Conservation (phyloP, 306 rosid genomes). For the Astragalus membranaceus region DNA sequence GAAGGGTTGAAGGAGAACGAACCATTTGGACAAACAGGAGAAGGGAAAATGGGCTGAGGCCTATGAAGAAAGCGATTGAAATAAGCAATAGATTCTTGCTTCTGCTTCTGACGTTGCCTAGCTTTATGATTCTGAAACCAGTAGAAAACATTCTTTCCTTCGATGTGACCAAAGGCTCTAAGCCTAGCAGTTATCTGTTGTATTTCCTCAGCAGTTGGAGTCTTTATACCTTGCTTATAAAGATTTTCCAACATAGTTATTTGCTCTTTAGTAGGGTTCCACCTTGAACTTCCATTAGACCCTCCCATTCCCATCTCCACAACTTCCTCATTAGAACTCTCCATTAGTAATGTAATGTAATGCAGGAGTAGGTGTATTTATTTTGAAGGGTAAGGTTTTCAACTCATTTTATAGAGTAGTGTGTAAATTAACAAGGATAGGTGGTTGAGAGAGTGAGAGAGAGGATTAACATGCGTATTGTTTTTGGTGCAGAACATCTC, state of each 20-base stretch:
- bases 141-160: constrained; percentile 92
- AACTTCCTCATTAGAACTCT: neutral
- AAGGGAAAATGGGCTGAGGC: constrained; percentile 27
- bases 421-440: constrained; percentile 12
- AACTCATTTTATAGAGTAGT: constrained; percentile 36
- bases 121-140: constrained; percentile 99
- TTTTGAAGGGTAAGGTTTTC: neutral
- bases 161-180: constrained; percentile 65
- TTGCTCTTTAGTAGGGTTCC: constrained; percentile 96
- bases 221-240: constrained; percentile 75
- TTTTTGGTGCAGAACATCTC: constrained; percentile 81
- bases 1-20: no score
- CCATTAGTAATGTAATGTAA: neutral
- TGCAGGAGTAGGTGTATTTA: neutral
- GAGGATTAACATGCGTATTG: constrained; percentile 83
- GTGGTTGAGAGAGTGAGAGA: constrained; percentile 34
- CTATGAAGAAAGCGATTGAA: constrained; percentile 42
- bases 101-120: constrained; percentile 82
- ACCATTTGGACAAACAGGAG: constrained; percentile 46
- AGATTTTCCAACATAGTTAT: constrained; percentile 61
- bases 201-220: constrained; percentile 78
- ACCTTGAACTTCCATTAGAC: constrained; percentile 26
- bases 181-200: constrained; percentile 68
- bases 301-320: constrained; percentile 7
- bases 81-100: constrained; percentile 60